phyloP scores from a whole-genome alignment of 75 land plant genomes.

The Pseudotsuga menziesii region DNA sequence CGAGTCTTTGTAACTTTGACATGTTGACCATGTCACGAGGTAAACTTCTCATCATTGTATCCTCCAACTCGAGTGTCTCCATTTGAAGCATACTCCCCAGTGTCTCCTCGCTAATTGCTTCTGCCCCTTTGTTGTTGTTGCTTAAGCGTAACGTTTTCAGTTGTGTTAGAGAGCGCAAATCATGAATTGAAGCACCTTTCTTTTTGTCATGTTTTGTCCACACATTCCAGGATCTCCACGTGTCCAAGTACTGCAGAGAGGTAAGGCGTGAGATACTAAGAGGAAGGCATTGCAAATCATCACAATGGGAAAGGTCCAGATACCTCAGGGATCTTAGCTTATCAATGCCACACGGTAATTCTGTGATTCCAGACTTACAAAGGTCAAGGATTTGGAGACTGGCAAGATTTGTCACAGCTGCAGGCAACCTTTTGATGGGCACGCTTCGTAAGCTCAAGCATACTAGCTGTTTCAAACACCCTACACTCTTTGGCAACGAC shows the following conservation, averaged over 20 bases:
- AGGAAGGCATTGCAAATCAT: not conserved
- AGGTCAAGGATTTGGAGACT: constrained; percentile 1
- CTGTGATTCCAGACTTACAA: not conserved
- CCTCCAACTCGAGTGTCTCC: not conserved
- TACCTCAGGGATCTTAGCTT: not conserved
- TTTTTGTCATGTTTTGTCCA: not conserved
- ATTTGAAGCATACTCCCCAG: not conserved
- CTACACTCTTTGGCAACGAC: not conserved
- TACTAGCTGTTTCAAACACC: not conserved
- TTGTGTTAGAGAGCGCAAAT: not conserved
- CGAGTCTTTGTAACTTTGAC: not conserved
- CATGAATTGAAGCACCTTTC: not conserved
- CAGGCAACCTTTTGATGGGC: not conserved
- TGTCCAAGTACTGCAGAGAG: not conserved
- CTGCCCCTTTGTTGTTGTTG: not conserved
- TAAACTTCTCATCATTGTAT: not conserved
- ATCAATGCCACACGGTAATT: not conserved
- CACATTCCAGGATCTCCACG: not conserved
- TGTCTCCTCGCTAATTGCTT: not conserved
- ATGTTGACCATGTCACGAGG: not conserved
- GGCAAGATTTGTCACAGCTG: not conserved
- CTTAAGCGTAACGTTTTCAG: not conserved
- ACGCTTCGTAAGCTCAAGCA: not conserved
- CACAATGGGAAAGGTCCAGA: not conserved
- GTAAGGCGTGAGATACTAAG: not conserved